A percentile compares a stretch with the other conserved stretches of the same genome.
Conservation (phyloP, 371 early-diverging fungal genomes). For the Mucor mucedo region DNA sequence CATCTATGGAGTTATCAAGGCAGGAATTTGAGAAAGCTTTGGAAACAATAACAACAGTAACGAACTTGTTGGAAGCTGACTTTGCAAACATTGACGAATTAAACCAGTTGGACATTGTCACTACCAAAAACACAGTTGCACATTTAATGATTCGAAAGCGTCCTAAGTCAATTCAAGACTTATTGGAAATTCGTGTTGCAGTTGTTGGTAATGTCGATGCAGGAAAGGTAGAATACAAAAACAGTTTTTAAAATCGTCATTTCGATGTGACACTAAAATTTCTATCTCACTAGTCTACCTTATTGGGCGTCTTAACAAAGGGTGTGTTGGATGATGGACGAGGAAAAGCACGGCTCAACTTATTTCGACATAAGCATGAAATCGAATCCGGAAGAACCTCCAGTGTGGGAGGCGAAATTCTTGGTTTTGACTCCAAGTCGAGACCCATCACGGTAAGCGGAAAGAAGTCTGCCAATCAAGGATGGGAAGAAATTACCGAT, state of each 20-base stretch:
- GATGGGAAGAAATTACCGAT: constrained; percentile 84
- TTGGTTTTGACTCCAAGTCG: constrained; percentile 84
- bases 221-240: constrained; percentile 53
- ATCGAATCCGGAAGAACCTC: constrained; percentile 91
- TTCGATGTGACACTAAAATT: not conserved
- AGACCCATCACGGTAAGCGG: constrained; percentile 35
- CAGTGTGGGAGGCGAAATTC: constrained; percentile 89
- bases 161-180: constrained; percentile 72
- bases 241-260: not conserved
- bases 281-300: constrained; percentile 66
- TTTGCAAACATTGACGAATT: constrained; percentile 66
- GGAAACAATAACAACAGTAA: constrained; percentile 49
- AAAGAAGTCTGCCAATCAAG: constrained; percentile 50
- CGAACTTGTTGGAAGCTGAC: constrained; percentile 63
- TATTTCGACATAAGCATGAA: constrained; percentile 94
- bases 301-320: constrained; percentile 90
- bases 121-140: constrained; percentile 36
- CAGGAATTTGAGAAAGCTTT: constrained; percentile 61
- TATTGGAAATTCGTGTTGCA: constrained; percentile 87
- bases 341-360: constrained; percentile 87
- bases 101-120: constrained; percentile 23
- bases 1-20: constrained; percentile 68
- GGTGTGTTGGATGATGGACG: constrained; percentile 92
- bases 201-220: constrained; percentile 91
- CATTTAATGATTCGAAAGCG: constrained; percentile 74